Base-by-base conservation (phyloP, 805 yeast species). In the Wickerhamomyces subpelliculosus region DNA sequence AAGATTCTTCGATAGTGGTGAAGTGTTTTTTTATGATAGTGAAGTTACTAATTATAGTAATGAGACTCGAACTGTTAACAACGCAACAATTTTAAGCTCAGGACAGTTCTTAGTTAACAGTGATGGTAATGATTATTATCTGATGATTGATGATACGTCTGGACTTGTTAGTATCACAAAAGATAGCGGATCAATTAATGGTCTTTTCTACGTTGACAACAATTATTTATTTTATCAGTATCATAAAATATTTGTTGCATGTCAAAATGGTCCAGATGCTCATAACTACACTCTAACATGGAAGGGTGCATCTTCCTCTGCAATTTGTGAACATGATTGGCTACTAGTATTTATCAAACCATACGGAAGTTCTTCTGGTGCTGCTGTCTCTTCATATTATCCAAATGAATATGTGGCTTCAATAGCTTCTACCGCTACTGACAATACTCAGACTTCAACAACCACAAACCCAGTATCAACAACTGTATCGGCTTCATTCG, bases 291-390 rank as follows among this genome's bases (percentile, higher is more conserved):
- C 40, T 5, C 35, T 50, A n/a, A 37, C 44, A 26, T 52, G 56
- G 56, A 45, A 49, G 34, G 54, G 47, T 32, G 52, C 51, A 12
- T 37, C 49, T 4, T 48, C 52, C 9, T 38, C 36, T 21, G 47
- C 47, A 17, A 37, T 23, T 14, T 44, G 51, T 42, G 28, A 50
- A 25, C 27, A 33, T 16, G 44, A 46, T 21, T 50, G 52, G 51
- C 27, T 48, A 2, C 28, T 48, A 13, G 52, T 51, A 14, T 36
- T 44, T 25, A 27, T 52, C 9, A 18, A 42, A 19, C 36, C 46
- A 4, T 47, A 39, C 19, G 34, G 40, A 3, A 18, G 43, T 5
- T 27, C 35, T 10, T 42, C 43, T 23, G 39, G 33, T 17, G 41
- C 43, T 12, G 17, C 40, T 14, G 34, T 34, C n/a, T n/a, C n/a